Evolutionary conservation across 176 grass and related monocot genomes (phyloP).

Genomic region (Ensete ventricosum): DNA sequence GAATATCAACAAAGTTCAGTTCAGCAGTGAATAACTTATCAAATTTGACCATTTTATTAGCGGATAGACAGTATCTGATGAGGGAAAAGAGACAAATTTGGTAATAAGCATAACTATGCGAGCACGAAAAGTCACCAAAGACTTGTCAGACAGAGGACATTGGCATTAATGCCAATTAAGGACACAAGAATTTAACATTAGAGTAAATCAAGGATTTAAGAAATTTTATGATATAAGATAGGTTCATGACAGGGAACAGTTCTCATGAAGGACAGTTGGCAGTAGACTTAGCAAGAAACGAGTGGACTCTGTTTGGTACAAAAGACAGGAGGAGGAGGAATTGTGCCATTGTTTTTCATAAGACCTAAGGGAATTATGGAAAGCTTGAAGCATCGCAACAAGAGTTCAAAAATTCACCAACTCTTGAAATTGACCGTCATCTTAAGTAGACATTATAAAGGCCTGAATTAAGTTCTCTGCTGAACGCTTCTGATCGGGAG

Average conservation of each 20-base stretch:
- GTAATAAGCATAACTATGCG: background rate
- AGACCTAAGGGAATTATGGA: slow-evolving; percentile 21
- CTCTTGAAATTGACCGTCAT: background rate
- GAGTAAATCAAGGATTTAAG: background rate
- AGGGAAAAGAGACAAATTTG: background rate
- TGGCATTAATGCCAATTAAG: background rate
- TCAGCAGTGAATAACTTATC: background rate
- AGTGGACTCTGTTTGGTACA: background rate
- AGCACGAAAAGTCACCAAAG: background rate
- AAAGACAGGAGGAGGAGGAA: too few relatives aligned
- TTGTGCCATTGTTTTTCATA: background rate
- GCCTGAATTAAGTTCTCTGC: slow-evolving; percentile 94
- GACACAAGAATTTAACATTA: background rate
- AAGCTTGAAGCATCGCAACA: slow-evolving; percentile 15
- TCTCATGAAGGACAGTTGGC: background rate
- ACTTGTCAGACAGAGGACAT: background rate
- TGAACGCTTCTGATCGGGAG: slow-evolving; percentile 60
- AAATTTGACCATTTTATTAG: background rate
- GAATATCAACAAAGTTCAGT: background rate
- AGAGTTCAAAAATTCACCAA: slow-evolving; percentile 20
- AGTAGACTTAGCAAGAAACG: background rate
- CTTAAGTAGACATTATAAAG: slow-evolving; percentile 84
- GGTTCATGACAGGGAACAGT: background rate
- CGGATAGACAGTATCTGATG: background rate
- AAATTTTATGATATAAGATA: background rate